Evolutionary conservation across 2,329 filamentous ascomycete species (phyloP).

Genomic region (Capronia epimyces): DNA sequence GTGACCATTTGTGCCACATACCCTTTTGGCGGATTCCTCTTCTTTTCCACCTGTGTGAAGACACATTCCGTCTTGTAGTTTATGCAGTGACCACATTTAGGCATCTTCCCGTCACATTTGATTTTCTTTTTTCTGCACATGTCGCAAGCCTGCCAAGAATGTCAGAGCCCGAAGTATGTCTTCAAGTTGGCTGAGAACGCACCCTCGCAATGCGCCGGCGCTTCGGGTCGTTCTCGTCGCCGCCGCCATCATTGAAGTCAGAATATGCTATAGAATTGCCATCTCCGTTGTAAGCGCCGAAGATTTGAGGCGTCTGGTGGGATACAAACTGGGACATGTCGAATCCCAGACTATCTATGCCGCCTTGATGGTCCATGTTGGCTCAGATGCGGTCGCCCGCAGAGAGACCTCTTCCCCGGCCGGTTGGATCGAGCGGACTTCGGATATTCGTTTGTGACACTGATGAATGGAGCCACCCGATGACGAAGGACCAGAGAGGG

Average conservation of each 20-base stretch:
- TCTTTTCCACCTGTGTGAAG: slow-evolving; percentile 98
- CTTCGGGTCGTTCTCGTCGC: slow-evolving; percentile 72
- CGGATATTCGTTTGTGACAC: slow-evolving; percentile 2
- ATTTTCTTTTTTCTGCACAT: slow-evolving; percentile 94
- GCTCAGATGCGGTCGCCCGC: background rate
- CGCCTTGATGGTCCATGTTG: slow-evolving; percentile 23
- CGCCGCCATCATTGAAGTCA: slow-evolving; percentile 44
- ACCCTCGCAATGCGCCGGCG: slow-evolving; percentile 81
- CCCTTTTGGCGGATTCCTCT: slow-evolving; percentile 95
- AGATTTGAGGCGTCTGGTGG: slow-evolving; percentile 63
- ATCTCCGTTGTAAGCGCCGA: slow-evolving; percentile 58
- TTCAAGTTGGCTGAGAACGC: slow-evolving; percentile 36
- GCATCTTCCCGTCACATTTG: slow-evolving; percentile 95
- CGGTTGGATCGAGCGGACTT: background rate
- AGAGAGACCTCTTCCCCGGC: background rate
- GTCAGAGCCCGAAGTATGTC: slow-evolving; percentile 17
- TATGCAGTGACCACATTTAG: slow-evolving; percentile 88
- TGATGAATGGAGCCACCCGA: slow-evolving; percentile 3
- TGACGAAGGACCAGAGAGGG: background rate
- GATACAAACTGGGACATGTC: slow-evolving; percentile 53
- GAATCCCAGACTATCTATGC: slow-evolving; percentile 37
- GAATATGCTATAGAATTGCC: slow-evolving; percentile 53
- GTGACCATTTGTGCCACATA: slow-evolving; percentile 40
- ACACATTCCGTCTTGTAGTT: slow-evolving; percentile 98
- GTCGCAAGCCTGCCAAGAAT: slow-evolving; percentile 66